A percentile compares a stretch with the other conserved stretches of the same genome.
These are phyloP conservation scores for Mrakia gelida DNA, from an alignment of 768 basidiomycete species.

Conservation along the genomic window DNA sequence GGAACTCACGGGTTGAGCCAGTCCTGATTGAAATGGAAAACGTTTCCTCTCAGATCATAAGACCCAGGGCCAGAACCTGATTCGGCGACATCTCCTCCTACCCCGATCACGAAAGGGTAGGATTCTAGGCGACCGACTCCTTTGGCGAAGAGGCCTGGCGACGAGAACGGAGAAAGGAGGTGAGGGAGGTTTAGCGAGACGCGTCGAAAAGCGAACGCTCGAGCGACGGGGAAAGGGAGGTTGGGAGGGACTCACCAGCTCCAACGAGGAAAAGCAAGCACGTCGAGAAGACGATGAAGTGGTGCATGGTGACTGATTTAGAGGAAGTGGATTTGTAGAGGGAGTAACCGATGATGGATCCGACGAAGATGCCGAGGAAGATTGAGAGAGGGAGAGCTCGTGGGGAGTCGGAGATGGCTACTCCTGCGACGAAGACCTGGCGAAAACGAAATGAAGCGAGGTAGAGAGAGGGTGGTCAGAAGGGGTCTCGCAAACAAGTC, in stretches of 20 bases:
- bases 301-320: constrained; percentile 27
- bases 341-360: constrained; percentile 10
- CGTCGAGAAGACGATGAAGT: constrained; percentile 25
- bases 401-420: constrained; percentile 21
- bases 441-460: too few species aligned
- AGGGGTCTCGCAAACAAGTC: too few species aligned
- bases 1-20: constrained; percentile 6
- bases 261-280: constrained; percentile 31
- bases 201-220: neutral
- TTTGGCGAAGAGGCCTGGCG: constrained; percentile 28
- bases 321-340: constrained; percentile 29
- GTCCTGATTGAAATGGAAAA: constrained; percentile 4
- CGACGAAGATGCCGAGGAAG: constrained; percentile 16
- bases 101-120: constrained; percentile 22
- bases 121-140: constrained; percentile 24
- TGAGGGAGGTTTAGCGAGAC: neutral
- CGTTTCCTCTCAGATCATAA: constrained; percentile 25
- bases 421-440: neutral
- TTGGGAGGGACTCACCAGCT: constrained; percentile 13
- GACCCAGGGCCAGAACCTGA: constrained; percentile 25
- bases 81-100: constrained; percentile 30
- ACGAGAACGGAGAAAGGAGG: neutral
- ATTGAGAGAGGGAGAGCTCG: constrained; percentile 28
- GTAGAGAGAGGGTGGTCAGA: too few species aligned
- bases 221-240: neutral